A percentile compares a stretch with the other conserved stretches of the same genome.
Conservation (phyloP, 768 basidiomycete genomes). For the Lentinula lateritia region DNA sequence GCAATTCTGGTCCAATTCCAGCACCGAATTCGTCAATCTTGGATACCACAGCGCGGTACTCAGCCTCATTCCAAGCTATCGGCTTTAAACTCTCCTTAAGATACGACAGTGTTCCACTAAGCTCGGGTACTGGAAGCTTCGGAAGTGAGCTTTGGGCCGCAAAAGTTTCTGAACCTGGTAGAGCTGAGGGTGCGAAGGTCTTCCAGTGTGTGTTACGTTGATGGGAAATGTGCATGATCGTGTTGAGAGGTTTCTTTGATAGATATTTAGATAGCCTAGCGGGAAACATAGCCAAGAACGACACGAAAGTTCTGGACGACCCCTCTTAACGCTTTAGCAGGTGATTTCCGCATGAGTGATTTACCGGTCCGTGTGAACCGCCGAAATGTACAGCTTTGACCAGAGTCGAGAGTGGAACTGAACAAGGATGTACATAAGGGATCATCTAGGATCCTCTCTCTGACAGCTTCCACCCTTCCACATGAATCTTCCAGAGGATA, state of each 20-base stretch:
- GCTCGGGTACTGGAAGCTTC: slow-evolving; percentile 69
- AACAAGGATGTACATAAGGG: too few relatives aligned
- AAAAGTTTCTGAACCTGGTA: slow-evolving; percentile 54
- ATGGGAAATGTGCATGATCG: slow-evolving; percentile 5
- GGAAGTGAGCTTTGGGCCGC: slow-evolving; percentile 59
- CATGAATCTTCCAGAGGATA: too few relatives aligned
- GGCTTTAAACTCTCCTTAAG: slow-evolving; percentile 71
- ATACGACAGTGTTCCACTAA: slow-evolving; percentile 58
- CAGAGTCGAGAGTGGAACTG: too few relatives aligned
- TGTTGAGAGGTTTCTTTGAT: not conserved
- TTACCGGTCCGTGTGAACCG: not conserved
- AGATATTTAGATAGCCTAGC: not conserved
- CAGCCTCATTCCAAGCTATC: slow-evolving; percentile 58
- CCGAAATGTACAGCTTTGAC: not conserved
- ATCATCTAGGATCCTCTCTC: too few relatives aligned
- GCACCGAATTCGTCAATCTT: slow-evolving; percentile 67
- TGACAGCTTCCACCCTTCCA: too few relatives aligned
- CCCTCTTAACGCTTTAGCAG: not conserved
- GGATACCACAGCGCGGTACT: slow-evolving; percentile 45
- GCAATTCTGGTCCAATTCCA: slow-evolving; percentile 49
- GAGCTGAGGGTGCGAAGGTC: slow-evolving; percentile 53
- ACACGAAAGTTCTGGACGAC: not conserved
- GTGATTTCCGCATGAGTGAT: not conserved
- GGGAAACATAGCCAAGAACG: not conserved
- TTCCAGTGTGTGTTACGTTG: slow-evolving; percentile 61